Evolutionary conservation across 352 stramenopile species (phyloP), one percentile per base, ranked within the genome.

Genomic region (Pythium biforme): DNA sequence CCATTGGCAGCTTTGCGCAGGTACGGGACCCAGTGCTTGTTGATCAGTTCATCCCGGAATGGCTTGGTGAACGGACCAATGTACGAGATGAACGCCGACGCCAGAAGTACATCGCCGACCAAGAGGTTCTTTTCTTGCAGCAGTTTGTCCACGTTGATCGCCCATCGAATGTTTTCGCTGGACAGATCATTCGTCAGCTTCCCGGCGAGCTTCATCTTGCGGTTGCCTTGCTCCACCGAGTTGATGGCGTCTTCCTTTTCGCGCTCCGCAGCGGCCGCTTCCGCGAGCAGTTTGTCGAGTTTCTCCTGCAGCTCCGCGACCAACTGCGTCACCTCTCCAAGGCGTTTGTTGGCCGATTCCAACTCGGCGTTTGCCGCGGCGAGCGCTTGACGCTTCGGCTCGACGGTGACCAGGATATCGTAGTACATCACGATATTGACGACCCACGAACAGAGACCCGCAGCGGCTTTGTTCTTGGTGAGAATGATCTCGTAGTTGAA

Each of bases 361-460:
- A 98, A 81, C 59, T 98, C 90, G 1, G 90, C 55, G 48, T 98
- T 98, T 1, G 94, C 95, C 37, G 95, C 85, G 0, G 88, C 88
- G 6, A 98, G 74, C 6, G 93, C 93, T 57, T 93, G 84, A 31
- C 95, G 88, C 73, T 98, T 98, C 8, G 95, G 95, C 74, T 98
- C 94, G 20, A 98, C 92, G 0, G 92, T 97, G 41, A 98, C 75
- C 1, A 98, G 78, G 43, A 98, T 98, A 71, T 98, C 94, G 76
- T 98, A 98, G 79, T 98, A 98, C 75, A 92, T 95, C 43, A 98
- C 92, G 41, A 98, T 98, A 65, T 98, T 98, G 65, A 98, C 75
- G 39, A 98, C 95, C 81, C 97, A 98, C 3, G 86, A 94, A 64
- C 92, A 98, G 41, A 98, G 69, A 39, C 92, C 93, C 0, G 92